Percentiles rank a stretch among this genome's conserved stretches.
phyloP scores from a whole-genome alignment of 371 early-diverging fungal genomes.

The Nematocida sp. region DNA sequence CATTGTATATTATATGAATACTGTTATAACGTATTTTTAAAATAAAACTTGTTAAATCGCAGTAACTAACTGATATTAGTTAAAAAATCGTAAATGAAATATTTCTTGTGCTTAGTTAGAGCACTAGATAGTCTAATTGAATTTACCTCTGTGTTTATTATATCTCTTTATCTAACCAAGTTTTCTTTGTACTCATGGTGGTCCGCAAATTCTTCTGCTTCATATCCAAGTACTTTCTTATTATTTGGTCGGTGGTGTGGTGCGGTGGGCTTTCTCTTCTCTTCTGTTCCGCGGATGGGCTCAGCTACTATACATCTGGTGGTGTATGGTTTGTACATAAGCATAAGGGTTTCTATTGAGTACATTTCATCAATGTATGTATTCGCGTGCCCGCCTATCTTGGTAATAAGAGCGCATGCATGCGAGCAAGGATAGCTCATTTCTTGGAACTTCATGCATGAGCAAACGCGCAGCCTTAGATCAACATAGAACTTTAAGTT shows the following conservation, averaged over 20 bases:
- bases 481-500: conserved; percentile 60
- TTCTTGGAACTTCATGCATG: conserved; percentile 69
- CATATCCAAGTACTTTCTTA: conserved; percentile 9
- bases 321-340: conserved; percentile 40
- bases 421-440: conserved; percentile 69
- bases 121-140: neutral
- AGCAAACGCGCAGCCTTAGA: conserved; percentile 61
- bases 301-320: conserved; percentile 54
- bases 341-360: conserved; percentile 45
- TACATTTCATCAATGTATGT: conserved; percentile 57
- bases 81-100: no score
- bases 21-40: no score
- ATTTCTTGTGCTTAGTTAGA: no score
- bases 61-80: no score
- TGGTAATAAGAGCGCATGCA: conserved; percentile 63
- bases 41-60: no score
- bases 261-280: conserved; percentile 9
- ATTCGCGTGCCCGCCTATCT: conserved; percentile 46
- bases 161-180: conserved; percentile 19
- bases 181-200: conserved; percentile 41
- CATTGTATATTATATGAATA: no score
- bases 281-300: conserved; percentile 54
- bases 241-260: neutral
- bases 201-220: conserved; percentile 39
- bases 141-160: conserved; percentile 5